Evolutionary conservation across 805 yeast species (phyloP).

Genomic region (Sugiyamaella valdiviana): DNA sequence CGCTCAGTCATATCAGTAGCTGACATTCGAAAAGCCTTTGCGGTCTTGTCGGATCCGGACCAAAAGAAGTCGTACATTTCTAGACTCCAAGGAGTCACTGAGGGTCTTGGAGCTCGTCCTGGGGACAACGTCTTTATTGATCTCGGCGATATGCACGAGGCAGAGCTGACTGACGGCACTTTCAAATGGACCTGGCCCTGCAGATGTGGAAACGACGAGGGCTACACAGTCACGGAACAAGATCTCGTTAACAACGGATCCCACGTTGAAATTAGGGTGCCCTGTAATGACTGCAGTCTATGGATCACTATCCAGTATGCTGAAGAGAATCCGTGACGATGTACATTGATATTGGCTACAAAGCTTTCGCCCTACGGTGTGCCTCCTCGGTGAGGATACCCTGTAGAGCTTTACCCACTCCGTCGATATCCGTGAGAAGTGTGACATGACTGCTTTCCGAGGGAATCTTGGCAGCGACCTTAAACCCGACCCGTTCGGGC

Average conservation of each 20-base stretch:
- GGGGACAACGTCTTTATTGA: slow-evolving; percentile 68
- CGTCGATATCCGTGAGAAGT: slow-evolving; percentile 64
- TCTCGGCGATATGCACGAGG: slow-evolving; percentile 52
- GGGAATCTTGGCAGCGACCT: slow-evolving; percentile 59
- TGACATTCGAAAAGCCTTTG: slow-evolving; percentile 58
- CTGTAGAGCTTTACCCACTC: slow-evolving; percentile 64
- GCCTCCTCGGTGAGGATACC: slow-evolving; percentile 46
- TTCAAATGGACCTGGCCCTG: slow-evolving; percentile 31
- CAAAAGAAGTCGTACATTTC: slow-evolving; percentile 49
- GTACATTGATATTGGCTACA: neutral
- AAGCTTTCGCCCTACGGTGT: neutral
- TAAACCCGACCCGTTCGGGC: slow-evolving; percentile 72
- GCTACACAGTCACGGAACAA: slow-evolving; percentile 55
- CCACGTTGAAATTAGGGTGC: slow-evolving; percentile 62
- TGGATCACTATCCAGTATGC: slow-evolving; percentile 72
- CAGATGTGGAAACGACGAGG: slow-evolving; percentile 40
- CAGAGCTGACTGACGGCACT: slow-evolving; percentile 26
- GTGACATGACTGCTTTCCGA: slow-evolving; percentile 72
- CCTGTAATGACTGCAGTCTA: slow-evolving; percentile 76
- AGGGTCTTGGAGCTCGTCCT: slow-evolving; percentile 13
- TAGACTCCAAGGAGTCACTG: slow-evolving; percentile 28
- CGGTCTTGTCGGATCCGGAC: slow-evolving; percentile 40
- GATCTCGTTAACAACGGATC: slow-evolving; percentile 53
- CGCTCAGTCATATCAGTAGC: slow-evolving; percentile 32
- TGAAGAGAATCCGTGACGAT: slow-evolving; percentile 17